phyloP scores from a whole-genome alignment of 2,329 filamentous ascomycete species.

The Clarireedia homoeocarpa region DNA sequence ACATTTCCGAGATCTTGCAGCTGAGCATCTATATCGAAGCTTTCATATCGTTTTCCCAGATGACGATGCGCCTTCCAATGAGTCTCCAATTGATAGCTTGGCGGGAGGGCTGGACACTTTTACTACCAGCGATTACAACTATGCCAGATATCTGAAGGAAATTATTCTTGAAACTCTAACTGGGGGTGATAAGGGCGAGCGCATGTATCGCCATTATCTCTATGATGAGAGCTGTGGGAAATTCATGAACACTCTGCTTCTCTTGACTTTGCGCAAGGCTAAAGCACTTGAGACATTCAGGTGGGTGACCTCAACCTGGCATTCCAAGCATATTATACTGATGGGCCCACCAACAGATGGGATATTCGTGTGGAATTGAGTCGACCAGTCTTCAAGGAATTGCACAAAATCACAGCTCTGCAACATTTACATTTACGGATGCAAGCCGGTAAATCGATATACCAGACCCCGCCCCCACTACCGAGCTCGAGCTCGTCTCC shows the following conservation, averaged over 20 bases:
- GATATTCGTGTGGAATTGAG: constrained; percentile 57
- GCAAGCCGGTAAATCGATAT: constrained; percentile 49
- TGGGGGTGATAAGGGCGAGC: constrained; percentile 44
- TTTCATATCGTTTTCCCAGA: constrained; percentile 56
- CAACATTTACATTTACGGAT: constrained; percentile 49
- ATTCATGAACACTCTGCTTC: constrained; percentile 54
- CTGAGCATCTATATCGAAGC: constrained; percentile 49
- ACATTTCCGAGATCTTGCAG: constrained; percentile 49
- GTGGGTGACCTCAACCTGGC: constrained; percentile 30
- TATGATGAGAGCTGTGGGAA: constrained; percentile 51
- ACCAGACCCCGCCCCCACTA: constrained; percentile 36
- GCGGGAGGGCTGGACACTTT: constrained; percentile 53
- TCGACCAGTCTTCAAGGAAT: constrained; percentile 46
- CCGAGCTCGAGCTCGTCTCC: not conserved
- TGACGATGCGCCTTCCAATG: constrained; percentile 44
- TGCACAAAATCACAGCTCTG: constrained; percentile 47
- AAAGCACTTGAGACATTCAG: constrained; percentile 47
- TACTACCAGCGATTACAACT: constrained; percentile 55
- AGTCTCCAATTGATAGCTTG: constrained; percentile 48
- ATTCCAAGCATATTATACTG: not conserved
- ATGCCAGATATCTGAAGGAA: constrained; percentile 48
- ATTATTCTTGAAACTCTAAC: constrained; percentile 49
- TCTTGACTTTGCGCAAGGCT: constrained; percentile 48
- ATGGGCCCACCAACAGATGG: constrained; percentile 39
- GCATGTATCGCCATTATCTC: constrained; percentile 45